Percentiles rank a stretch among this genome's conserved stretches.
Conservation (phyloP, 306 rosid species). For the Crotalaria pallida region DNA sequence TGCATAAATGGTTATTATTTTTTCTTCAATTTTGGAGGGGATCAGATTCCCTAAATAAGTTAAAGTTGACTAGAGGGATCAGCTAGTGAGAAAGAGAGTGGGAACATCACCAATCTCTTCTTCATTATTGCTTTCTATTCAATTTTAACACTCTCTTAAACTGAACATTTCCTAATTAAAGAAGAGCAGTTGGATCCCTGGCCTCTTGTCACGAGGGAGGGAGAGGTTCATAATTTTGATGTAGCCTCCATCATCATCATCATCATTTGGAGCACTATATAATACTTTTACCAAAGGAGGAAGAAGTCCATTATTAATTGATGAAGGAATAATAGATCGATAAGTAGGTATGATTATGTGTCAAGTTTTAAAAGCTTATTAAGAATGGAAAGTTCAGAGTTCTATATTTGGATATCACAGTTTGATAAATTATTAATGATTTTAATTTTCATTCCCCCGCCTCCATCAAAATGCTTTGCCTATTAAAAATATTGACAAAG, state of each 20-base stretch:
- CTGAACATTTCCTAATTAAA: slow-evolving; percentile 26
- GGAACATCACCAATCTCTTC: slow-evolving; percentile 5
- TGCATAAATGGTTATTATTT: not conserved
- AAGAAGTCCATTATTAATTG: slow-evolving; percentile 34
- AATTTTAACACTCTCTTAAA: slow-evolving; percentile 16
- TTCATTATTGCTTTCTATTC: not conserved
- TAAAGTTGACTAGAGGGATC: not conserved
- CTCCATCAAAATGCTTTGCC: too few relatives aligned
- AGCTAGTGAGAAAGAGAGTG: not conserved
- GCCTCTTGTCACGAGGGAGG: slow-evolving; percentile 27
- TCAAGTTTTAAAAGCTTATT: too few relatives aligned
- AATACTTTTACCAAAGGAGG: slow-evolving; percentile 22
- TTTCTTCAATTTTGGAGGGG: not conserved
- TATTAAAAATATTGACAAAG: too few relatives aligned
- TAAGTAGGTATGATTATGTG: too few relatives aligned
- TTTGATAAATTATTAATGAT: too few relatives aligned
- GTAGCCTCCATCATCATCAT: slow-evolving; percentile 34
- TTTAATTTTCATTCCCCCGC: too few relatives aligned
- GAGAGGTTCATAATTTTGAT: slow-evolving; percentile 25
- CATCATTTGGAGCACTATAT: slow-evolving; percentile 33
- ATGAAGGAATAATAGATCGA: too few relatives aligned
- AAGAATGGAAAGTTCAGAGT: too few relatives aligned
- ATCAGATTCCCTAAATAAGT: not conserved
- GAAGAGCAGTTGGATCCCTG: slow-evolving; percentile 12
- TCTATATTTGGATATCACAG: too few relatives aligned